Evolutionary conservation across 2,329 filamentous ascomycete species (phyloP), one percentile per base, ranked within the genome.

Genomic region (Dissoconium aciculare): DNA sequence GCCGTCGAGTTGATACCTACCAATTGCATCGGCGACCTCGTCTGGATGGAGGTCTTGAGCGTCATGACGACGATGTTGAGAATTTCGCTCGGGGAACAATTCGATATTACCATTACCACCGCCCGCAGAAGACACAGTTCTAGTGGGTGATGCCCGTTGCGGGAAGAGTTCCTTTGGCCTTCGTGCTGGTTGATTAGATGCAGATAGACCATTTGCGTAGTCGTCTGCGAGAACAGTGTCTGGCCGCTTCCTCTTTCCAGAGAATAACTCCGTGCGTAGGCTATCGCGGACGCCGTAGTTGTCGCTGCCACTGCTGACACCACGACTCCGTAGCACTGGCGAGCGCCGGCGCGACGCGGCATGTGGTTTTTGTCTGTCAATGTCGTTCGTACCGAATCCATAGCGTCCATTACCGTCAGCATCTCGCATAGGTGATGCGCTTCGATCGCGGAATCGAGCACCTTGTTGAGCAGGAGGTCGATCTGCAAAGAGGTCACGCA

Each of bases 361-460:
- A 48, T 58, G 37, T 41, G 60, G 53, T 27, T 67, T 55, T 11
- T 64, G 60, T n/a, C n/a, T n/a, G n/a, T n/a, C n/a, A n/a, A n/a
- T n/a, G n/a, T n/a, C n/a, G n/a, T n/a, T n/a, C n/a, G n/a, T n/a
- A n/a, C n/a, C 50, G 40, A 66, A 66, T 5, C 62, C 62, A 21
- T 53, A 59, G 4, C 60, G 54, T 11, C 66, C 60, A 32, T 64
- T 58, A 9, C 58, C 63, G n/a, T n/a, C n/a, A n/a, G n/a, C n/a
- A 21, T 62, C 60, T 27, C 59, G 52, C 28, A 42, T 44, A 15
- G 71, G 71, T 5, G 71, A 75, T 11, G 70, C 70, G 48, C 69
- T 74, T 39, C 71, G 66, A 43, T 69, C 59, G 27, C 71, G 63
- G 27, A 71, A 35, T 28, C 66, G 60, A 19, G 66, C 65, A n/a